These are phyloP conservation scores for Fonsecaea monophora DNA, from an alignment of 2,329 filamentous ascomycete genomes.

Conservation along the genomic window DNA sequence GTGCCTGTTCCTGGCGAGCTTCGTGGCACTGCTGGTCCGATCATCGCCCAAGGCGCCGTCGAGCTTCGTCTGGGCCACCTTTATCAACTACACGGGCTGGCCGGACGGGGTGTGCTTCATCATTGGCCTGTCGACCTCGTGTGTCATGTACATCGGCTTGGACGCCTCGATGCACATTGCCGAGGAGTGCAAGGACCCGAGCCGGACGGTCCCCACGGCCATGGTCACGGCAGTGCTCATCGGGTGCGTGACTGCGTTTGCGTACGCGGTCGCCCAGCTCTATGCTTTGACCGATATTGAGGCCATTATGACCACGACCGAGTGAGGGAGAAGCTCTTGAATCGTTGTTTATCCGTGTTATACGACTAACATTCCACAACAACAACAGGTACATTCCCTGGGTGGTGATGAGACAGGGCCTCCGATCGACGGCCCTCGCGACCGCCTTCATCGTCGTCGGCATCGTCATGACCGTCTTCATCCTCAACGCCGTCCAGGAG, in stretches of 20 bases:
- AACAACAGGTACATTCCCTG: conserved; percentile 22
- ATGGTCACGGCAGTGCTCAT: conserved; percentile 48
- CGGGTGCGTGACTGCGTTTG: conserved; percentile 44
- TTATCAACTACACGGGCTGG: conserved; percentile 38
- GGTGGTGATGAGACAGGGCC: conserved; percentile 13
- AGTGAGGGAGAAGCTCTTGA: conserved; percentile 8
- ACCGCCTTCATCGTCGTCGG: conserved; percentile 49
- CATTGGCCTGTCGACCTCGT: conserved; percentile 41
- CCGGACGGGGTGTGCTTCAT: conserved; percentile 41
- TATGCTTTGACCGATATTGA: conserved; percentile 36
- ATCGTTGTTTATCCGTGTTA: neutral
- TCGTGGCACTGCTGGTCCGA: conserved; percentile 43
- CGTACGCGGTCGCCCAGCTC: conserved; percentile 33
- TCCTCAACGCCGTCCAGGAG: conserved; percentile 63
- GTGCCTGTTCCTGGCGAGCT: conserved; percentile 42
- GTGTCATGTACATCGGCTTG: conserved; percentile 34
- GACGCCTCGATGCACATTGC: conserved; percentile 51
- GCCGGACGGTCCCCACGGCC: conserved; percentile 46
- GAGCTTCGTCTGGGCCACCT: conserved; percentile 35
- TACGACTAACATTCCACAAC: neutral
- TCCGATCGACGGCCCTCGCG: conserved; percentile 27
- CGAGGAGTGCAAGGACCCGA: conserved; percentile 51
- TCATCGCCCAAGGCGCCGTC: conserved; percentile 24
- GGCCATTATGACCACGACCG: conserved; percentile 38
- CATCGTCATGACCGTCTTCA: conserved; percentile 61